Evolutionary conservation across 2,329 filamentous ascomycete genomes (phyloP), one percentile per base, ranked within the genome.

Genomic region (Cytospora paraplurivora): DNA sequence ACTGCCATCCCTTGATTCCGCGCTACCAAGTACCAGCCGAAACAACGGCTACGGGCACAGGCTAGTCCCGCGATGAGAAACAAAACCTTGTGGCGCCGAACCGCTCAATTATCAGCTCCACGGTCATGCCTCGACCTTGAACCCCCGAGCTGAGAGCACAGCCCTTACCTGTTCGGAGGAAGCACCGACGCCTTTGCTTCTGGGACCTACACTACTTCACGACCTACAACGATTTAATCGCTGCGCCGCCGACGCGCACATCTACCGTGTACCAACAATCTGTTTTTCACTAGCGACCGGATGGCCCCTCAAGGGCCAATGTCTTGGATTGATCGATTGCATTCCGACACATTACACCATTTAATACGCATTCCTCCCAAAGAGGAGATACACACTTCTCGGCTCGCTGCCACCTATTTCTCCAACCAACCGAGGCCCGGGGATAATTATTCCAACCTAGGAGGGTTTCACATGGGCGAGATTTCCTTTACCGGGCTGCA

Each of bases 281-380:
- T 58, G 54, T 41, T 32, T 60, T 56, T 50, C 34, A 54, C 56
- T 53, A 59, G 53, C 56, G 47, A 50, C 58, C 38, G 34, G 53
- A 60, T 59, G 51, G 53, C 35, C 13, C 32, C n/a, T 47, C 57
- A 50, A 47, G 49, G 34, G 58, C 62, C 56, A 59, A 52, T 60
- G 56, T 67, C 41, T 66, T 59, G 64, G 62, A 63, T 64, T 56
- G 57, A 66, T 58, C 61, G 57, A 68, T 61, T 63, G 58, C 68
- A 70, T 73, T 72, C 68, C 70, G 69, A 68, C 57, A 58, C 52
- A 56, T 19, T 71, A 72, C 68, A 69, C 58, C 66, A 69, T 72
- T 75, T 75, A 75, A 76, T 75, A 70, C 67, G 67, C 67, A 69
- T 71, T 71, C 67, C 67, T 66, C 57, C 63, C 58, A 63, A 58